Base-by-base conservation (phyloP, 1,139 yeast genomes). In the Pichia cactophila region DNA sequence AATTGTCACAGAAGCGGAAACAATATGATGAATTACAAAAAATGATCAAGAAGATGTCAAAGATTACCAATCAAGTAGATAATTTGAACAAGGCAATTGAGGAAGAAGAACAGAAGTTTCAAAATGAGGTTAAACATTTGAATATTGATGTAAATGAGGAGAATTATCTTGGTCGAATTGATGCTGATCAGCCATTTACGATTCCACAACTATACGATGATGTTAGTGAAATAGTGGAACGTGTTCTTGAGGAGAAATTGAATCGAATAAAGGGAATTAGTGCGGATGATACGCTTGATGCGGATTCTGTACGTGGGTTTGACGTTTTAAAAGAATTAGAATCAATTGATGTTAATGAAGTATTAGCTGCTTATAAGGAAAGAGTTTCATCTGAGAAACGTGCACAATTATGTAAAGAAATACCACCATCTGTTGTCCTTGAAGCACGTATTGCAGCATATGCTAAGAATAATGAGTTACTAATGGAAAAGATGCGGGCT, bases 181-280 rank as follows among this genome's bases (percentile, higher is more conserved):
- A 86, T 64, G 90, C 95, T 1, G 96, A 87, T 65, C 89, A 84
- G 60, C 95, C 96, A 23, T 90, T 86, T 66, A 73, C 86, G 45
- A 78, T 86, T 28, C 72, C 75, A 56, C 71, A 75, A 6, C 70
- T 84, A 9, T 81, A 77, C 59, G 75, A 79, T 33, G 74, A 72
- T 56, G 62, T 83, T 29, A 72, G 69, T 46, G 54, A 60, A 5
- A 68, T 59, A 55, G 61, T 60, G 51, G 71, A 51, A 11, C 26
- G 17, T 1, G 12, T 56, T 4, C 26, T 50, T 26, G 38, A 47
- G 26, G 55, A 54, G 40, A 47, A 53, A 33, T 14, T 50, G 12
- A 33, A 44, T 33, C 40, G 43, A 48, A 16, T 20, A 33, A 37
- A 39, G 23, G n/a, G 33, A 38, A n/a, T 35, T 4, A 37, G 17